Evolutionary conservation across 2,329 filamentous ascomycete species (phyloP), one percentile per base, ranked within the genome.

Genomic region (Arthrobotrys musiformis): DNA sequence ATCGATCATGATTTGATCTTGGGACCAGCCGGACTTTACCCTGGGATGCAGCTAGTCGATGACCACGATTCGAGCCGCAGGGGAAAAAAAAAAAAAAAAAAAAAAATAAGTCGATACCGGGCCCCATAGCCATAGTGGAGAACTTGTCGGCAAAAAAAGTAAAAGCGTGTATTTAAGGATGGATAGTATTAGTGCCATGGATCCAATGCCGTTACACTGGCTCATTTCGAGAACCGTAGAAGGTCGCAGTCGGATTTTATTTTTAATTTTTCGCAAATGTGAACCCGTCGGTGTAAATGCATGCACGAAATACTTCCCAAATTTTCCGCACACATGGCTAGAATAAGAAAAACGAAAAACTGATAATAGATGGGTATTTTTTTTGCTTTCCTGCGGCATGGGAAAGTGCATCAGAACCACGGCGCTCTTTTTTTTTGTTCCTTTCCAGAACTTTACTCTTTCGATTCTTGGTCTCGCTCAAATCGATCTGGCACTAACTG

Each of bases 331-430:
- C 24, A 58, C 66, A 52, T 70, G 66, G 66, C 66, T 7, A 26
- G 42, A 70, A 70, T 70, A 70, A 70, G 66, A 70, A 70, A 70
- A 70, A 40, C 9, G 52, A 19, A 44, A 17, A 28, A 5, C 15
- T 37, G 17, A 58, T 58, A 40, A 42, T 42, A 11, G 30, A 60
- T 60, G 22, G 56, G 22, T 44, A 61, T 28, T 28, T 28, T 1
- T 44, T 62, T 44, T 33, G 60, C 35, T 46, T 4, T 15, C 15
- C 9, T 42, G 35, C 35, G 6, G 28, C 33, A 60, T 68, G 52
- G 66, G 35, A 52, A 69, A 40, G 44, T 42, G 26, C 33, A 58
- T 69, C 52, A 28, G 58, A 44, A 61, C 52, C 52, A 40, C 52
- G 52, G 54, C 54, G 8, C 54, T 62, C 37, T 8, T 8, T n/a